Base-by-base conservation (phyloP, 345 rosid species). In the Barbarea vulgaris region DNA sequence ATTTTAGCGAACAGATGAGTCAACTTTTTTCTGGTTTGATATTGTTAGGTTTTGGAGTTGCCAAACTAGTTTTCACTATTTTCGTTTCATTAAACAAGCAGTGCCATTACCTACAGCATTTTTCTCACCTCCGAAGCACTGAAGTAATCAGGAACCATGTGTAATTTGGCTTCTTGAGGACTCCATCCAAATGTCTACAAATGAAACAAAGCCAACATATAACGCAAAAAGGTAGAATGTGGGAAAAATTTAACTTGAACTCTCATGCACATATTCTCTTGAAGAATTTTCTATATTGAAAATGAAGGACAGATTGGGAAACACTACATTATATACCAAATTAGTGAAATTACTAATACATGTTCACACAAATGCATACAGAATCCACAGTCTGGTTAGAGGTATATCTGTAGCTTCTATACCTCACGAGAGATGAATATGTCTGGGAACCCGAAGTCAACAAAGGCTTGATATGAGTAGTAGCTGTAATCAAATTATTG, bases 381-480 rank as follows among this genome's bases (percentile, higher is more conserved):
- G 5, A 80, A 9, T 47, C 63, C 54, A 77, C n/a, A 50, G 17
- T 47, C 41, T 48, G 64, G 8, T 24, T 8, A 61, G 64, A 57
- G 22, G 47, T 18, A 24, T 52, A 25, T 15, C 37, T 62, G 53
- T 21, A 69, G 62, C 30, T 7, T 58, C 10, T 34, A 52, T 91
- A 96, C 99, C 99, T 96, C 98, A n/a, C 93, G 95, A 39, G 99
- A 93, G 81, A 93, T 83, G 79, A 91, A 96, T 68, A 91, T 82
- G 75, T 91, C 90, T 6, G 87, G 87, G 80, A 88, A 93, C 62
- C 98, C 98, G 74, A 85, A 91, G 81, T 96, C 99, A 74, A 83
- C 73, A 83, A 56, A 91, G 39, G 96, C 98, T 76, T 59, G 84
- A 70, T 87, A 91, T 30, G 97, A 93, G 80, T 93, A 93, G 88